Evolutionary conservation across 2,329 filamentous ascomycete genomes (phyloP).

Genomic region (Didymosphaeria variabile): DNA sequence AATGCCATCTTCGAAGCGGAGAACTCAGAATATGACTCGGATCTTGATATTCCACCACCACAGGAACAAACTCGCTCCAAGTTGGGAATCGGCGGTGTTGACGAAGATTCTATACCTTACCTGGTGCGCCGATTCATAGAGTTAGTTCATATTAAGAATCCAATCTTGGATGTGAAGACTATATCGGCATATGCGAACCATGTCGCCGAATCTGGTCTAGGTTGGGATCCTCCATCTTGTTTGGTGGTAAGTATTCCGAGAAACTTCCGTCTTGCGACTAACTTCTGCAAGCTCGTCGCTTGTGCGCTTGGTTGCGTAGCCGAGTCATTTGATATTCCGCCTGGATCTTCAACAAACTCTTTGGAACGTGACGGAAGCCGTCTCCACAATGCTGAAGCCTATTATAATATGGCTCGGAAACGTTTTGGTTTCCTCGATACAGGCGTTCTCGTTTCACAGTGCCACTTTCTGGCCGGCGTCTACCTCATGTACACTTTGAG

Average conservation of each 20-base stretch:
- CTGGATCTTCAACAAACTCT: not conserved
- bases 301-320: conserved; percentile 5
- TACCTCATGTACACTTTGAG: conserved; percentile 7
- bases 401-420: conserved; percentile 9
- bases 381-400: not conserved
- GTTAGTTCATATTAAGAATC: conserved; percentile 5
- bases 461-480: conserved; percentile 7
- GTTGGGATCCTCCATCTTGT: conserved; percentile 3
- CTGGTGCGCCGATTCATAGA: conserved; percentile 1
- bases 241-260: not conserved
- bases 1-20: conserved; percentile 5
- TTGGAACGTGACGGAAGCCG: not conserved
- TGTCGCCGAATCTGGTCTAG: conserved; percentile 1
- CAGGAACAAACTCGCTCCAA: not conserved
- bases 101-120: not conserved
- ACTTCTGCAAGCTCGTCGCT: conserved; percentile 1
- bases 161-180: conserved; percentile 2
- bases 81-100: not conserved
- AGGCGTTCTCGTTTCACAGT: conserved; percentile 1
- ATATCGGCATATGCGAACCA: conserved; percentile 4
- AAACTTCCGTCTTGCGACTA: not conserved
- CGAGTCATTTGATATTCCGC: not conserved
- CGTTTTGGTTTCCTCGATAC: conserved; percentile 5
- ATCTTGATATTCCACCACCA: not conserved
- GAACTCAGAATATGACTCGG: not conserved